Base-by-base conservation (phyloP, 306 rosid species). In the Betula pendula region DNA sequence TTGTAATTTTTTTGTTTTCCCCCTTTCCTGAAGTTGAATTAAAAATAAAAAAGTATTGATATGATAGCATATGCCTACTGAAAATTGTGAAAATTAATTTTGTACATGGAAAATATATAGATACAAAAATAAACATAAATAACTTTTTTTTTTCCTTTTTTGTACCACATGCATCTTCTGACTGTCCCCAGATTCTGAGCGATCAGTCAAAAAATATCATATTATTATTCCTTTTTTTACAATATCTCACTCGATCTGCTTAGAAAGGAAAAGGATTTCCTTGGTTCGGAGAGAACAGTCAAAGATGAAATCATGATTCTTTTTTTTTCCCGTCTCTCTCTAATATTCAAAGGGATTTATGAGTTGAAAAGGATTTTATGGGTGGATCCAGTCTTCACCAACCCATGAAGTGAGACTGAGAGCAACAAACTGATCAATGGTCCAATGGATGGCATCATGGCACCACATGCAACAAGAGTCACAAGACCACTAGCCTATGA, bases 21-120 rank as follows among this genome's bases (percentile, higher is more conserved):
- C n/a, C n/a, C n/a, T n/a, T n/a, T n/a, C n/a, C n/a, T n/a, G n/a
- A n/a, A n/a, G n/a, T n/a, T n/a, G n/a, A n/a, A n/a, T n/a, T n/a
- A n/a, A n/a, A n/a, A n/a, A n/a, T n/a, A n/a, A n/a, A n/a, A n/a
- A 29, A 75, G 65, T 80, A 3, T 56, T 31, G 71, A 55, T 74
- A 48, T 31, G 8, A 59, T 19, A n/a, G 71, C 53, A 16, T n/a
- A 71, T 67, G 31, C n/a, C 27, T 15, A 10, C 20, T 11, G 24
- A 51, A 38, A 67, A 45, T 63, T 31, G n/a, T 16, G 17, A 53
- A 24, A 58, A 75, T 56, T 31, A n/a, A n/a, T n/a, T 56, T 29
- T 29, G 1, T 2, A 29, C 33, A 29, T 29, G 33, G 2, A 29
- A 29, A 29, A 29, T 29, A 0, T 29, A 29, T 29, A 29, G 1